phyloP scores from a whole-genome alignment of 345 rosid species.

The sweet orange (Citrus sinensis) region DNA sequence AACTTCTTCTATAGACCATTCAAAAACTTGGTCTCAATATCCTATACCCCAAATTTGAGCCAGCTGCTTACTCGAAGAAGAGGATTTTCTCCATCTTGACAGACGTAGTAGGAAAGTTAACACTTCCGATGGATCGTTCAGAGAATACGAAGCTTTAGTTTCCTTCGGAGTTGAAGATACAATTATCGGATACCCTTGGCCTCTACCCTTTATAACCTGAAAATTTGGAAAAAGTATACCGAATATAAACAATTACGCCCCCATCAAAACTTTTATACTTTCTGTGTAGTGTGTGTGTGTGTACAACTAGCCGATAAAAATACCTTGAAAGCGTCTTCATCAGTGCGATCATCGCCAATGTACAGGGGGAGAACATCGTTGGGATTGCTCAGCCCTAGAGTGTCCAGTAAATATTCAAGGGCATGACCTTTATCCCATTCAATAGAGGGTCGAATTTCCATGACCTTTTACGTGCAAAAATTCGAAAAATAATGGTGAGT shows the following conservation, averaged over 20 bases:
- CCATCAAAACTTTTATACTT: too few species aligned
- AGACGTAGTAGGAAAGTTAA: conserved; percentile 19
- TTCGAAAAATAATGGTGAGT: neutral
- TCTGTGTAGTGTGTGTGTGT: too few species aligned
- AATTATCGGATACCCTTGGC: conserved; percentile 43
- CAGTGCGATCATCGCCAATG: conserved; percentile 59
- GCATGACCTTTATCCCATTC: conserved; percentile 66
- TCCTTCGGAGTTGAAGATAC: conserved; percentile 45
- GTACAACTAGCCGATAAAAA: too few species aligned
- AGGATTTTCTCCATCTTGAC: conserved; percentile 30
- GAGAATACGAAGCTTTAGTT: conserved; percentile 49
- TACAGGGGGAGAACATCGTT: conserved; percentile 47
- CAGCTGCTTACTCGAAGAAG: conserved; percentile 13
- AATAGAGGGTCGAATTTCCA: conserved; percentile 57
- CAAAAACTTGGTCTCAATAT: neutral
- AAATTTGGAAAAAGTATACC: too few species aligned
- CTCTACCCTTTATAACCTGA: conserved; percentile 39
- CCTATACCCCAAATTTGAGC: conserved; percentile 11
- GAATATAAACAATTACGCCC: too few species aligned
- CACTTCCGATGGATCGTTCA: conserved; percentile 43
- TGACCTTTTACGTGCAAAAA: conserved; percentile 24
- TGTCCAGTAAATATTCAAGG: conserved; percentile 40
- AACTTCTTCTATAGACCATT: neutral
- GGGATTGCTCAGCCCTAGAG: conserved; percentile 37
- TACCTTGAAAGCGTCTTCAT: conserved; percentile 71